Evolutionary conservation across 306 rosid genomes (phyloP), one percentile per base, ranked within the genome.

Genomic region (Sesbania bispinosa): DNA sequence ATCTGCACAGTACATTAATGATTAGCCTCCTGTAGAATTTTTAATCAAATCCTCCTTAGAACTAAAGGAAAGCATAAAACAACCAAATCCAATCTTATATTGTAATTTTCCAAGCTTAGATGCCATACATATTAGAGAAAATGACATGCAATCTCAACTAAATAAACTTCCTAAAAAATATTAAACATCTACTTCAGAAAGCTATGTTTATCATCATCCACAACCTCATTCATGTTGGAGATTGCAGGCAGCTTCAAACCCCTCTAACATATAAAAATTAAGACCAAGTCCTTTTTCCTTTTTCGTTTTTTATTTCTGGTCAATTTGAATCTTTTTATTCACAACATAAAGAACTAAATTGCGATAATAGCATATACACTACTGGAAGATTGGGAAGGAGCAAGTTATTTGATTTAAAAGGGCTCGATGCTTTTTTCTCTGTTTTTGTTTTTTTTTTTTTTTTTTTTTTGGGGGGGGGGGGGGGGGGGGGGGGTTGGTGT

Each of bases 1-100:
- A 95, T 95, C 99, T 95, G 88, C 83, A 83, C 10, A 50, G 76
- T 20, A 74, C 16, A 26, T 32, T 36, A 58, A 58, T 19, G 63
- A 73, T 24, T 42, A 51, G 62, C 41, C 67, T 18, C 55, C 62
- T 55, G 50, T 61, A 45, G 35, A 73, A 76, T 58, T 43, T 24
- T 71, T 15, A 36, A 75, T 51, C 35, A 24, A 83, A 36, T 62
- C 65, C 74, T 62, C 65, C 74, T 79, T 53, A 30, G 35, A 71
- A 52, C 46, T 9, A 62, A 33, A 53, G 71, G 16, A 15, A 62
- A 71, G 33, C 26, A 53, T 38, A 14, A 26, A 53, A 66, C 43
- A 46, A 60, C 23, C 42, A 53, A 42, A 59, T 60, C 63, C 51
- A 55, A 29, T 27, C 33, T 36, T 18, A 46, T 39, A 54, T 38